Percentiles rank a stretch among this genome's conserved stretches.
These are phyloP conservation scores for Leishmania gerbilli DNA, from an alignment of 208 protist genomes.

Conservation along the genomic window DNA sequence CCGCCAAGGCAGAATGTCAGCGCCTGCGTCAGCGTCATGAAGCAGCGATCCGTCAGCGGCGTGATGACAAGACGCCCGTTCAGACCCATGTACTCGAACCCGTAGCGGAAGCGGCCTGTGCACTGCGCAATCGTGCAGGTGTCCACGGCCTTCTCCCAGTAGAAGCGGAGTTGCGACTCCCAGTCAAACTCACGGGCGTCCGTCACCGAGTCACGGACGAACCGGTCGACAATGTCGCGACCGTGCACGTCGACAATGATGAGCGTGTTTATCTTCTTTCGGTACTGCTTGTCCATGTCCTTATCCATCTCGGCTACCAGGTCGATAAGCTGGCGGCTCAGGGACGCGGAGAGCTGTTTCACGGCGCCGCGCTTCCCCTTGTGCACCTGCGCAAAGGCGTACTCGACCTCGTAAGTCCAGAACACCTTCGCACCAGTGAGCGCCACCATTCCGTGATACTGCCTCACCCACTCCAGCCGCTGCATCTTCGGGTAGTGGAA, in stretches of 20 bases:
- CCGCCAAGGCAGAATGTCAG: slow-evolving; percentile 97
- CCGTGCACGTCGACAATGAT: slow-evolving; percentile 99
- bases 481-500: slow-evolving; percentile 96
- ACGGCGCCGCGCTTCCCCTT: slow-evolving; percentile 97
- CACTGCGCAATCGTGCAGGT: slow-evolving; percentile 97
- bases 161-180: slow-evolving; percentile 99
- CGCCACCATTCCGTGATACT: slow-evolving; percentile 96
- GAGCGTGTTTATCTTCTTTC: slow-evolving; percentile 99
- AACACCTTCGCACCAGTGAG: slow-evolving; percentile 98
- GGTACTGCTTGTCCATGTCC: slow-evolving; percentile 90
- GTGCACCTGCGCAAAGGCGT: slow-evolving; percentile 93
- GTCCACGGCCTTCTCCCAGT: slow-evolving; percentile 96
- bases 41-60: slow-evolving; percentile 98
- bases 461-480: slow-evolving; percentile 95
- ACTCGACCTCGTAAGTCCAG: slow-evolving; percentile 99
- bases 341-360: slow-evolving; percentile 93
- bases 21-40: slow-evolving; percentile 99
- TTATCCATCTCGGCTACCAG: slow-evolving; percentile 96
- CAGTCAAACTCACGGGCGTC: slow-evolving; percentile 99
- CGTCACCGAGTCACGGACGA: slow-evolving; percentile 98
- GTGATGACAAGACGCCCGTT: slow-evolving; percentile 99
- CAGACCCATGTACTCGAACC: slow-evolving; percentile 99
- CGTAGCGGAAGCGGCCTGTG: slow-evolving; percentile 96
- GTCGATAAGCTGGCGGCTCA: slow-evolving; percentile 95
- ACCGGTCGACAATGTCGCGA: slow-evolving; percentile 98